Conservation (phyloP, 257 asterid species). For the Solanum virginianum region DNA sequence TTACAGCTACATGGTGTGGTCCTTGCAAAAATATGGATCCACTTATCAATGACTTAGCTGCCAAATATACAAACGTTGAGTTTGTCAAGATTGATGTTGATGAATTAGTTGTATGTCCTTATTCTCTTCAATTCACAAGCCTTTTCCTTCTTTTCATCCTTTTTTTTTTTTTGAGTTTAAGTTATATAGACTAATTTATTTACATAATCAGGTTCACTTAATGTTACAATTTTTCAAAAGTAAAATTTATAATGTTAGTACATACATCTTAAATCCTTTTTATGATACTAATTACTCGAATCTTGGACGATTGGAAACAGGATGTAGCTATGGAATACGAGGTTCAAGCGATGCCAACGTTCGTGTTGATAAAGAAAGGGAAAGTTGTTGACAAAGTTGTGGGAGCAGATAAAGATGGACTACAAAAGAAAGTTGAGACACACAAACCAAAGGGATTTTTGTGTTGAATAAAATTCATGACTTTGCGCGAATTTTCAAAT, state of each 20-base stretch:
- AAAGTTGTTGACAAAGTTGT: constrained; percentile 10
- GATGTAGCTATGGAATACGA: constrained; percentile 14
- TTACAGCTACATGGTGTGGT: constrained; percentile 73
- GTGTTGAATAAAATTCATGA: not conserved
- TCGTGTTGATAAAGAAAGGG: constrained; percentile 10
- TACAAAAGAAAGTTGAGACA: not conserved
- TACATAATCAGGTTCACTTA: not conserved
- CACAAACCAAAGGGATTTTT: not conserved
- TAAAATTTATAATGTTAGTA: no score
- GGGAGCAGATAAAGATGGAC: not conserved
- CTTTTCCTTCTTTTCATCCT: not conserved
- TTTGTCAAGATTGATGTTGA: constrained; percentile 72
- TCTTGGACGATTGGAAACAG: not conserved
- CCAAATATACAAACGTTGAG: constrained; percentile 38
- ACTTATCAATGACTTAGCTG: constrained; percentile 36
- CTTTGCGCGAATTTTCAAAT: not conserved
- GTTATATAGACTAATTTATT: not conserved
- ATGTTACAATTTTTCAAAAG: no score
- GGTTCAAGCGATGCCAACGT: constrained; percentile 19
- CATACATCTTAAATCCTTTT: not conserved
- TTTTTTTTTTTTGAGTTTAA: not conserved
- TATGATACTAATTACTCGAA: not conserved
- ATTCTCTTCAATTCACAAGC: not conserved
- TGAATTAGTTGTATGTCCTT: constrained; percentile 35
- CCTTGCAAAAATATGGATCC: constrained; percentile 49